Percentiles rank a stretch among this genome's conserved stretches.
Evolutionary conservation across 176 grass and related monocot genomes (phyloP).

Genomic region (Phragmites australis): DNA sequence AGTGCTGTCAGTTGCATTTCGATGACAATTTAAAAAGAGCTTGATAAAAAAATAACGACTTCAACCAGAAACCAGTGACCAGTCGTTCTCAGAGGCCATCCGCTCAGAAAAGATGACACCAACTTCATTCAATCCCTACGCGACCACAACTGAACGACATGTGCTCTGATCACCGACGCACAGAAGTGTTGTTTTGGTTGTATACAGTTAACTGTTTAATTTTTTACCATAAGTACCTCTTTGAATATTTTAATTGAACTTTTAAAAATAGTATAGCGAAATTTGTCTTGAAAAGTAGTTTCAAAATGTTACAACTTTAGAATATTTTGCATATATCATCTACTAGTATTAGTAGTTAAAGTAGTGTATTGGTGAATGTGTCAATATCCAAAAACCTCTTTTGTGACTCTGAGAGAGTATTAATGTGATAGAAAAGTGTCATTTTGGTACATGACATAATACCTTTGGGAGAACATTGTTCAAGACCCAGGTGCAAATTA

Average conservation of each 20-base stretch:
- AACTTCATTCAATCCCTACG: conserved; percentile 46
- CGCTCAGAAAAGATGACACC: conserved; percentile 31
- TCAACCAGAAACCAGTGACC: conserved; percentile 13
- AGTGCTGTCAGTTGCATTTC: background rate
- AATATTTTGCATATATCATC: too few species aligned
- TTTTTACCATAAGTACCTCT: too few species aligned
- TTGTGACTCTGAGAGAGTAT: too few species aligned
- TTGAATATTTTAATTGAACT: too few species aligned
- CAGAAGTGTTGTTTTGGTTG: background rate
- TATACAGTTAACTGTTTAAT: too few species aligned
- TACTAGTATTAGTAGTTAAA: too few species aligned
- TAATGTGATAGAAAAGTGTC: too few species aligned
- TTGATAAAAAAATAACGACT: background rate
- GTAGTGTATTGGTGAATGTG: too few species aligned
- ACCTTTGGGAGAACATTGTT: background rate
- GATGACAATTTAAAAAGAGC: background rate
- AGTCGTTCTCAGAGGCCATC: conserved; percentile 22
- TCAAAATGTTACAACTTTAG: too few species aligned
- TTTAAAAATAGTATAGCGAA: too few species aligned
- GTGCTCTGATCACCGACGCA: conserved; percentile 20
- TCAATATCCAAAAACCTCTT: too few species aligned
- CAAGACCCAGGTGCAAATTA: background rate
- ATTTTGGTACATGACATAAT: background rate
- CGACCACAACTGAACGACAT: conserved; percentile 32
- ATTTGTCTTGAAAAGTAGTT: too few species aligned